Percentiles rank a stretch among this genome's conserved stretches.
phyloP scores from a whole-genome alignment of 108 stramenopile species.

The Discostella stelligeroides region DNA sequence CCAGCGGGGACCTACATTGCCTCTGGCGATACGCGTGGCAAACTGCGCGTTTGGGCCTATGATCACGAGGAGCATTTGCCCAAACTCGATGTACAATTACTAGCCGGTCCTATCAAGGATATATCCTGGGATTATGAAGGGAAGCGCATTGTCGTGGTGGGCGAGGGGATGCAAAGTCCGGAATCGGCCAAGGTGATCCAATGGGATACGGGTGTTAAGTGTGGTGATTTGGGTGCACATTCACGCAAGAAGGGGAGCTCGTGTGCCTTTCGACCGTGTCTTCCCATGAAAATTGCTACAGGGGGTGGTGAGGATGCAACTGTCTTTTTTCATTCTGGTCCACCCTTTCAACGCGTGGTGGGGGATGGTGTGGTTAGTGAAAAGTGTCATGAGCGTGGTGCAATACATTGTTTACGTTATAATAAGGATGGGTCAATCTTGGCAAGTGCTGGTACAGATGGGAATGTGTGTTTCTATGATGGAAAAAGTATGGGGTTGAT shows the following conservation, averaged over 20 bases:
- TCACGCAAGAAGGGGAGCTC: constrained; percentile 63
- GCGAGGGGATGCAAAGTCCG: constrained; percentile 38
- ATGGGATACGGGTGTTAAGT: constrained; percentile 58
- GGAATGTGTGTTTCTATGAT: constrained; percentile 79
- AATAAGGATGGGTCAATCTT: constrained; percentile 73
- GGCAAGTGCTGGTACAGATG: constrained; percentile 85
- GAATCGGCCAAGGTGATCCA: constrained; percentile 49
- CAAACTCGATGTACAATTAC: constrained; percentile 63
- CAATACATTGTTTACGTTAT: constrained; percentile 88
- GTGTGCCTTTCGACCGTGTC: constrained; percentile 76
- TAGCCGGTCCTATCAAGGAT: constrained; percentile 86
- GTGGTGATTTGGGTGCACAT: constrained; percentile 67
- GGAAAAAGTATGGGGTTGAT: constrained; percentile 68
- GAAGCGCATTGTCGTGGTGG: constrained; percentile 72
- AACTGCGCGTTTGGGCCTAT: constrained; percentile 90
- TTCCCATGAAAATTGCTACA: constrained; percentile 89
- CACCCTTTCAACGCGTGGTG: constrained; percentile 88
- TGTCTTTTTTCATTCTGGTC: constrained; percentile 88
- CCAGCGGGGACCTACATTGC: constrained; percentile 92
- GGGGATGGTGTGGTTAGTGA: constrained; percentile 60
- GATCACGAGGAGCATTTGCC: constrained; percentile 93
- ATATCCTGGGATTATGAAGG: constrained; percentile 95
- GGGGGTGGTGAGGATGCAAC: constrained; percentile 90
- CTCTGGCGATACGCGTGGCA: constrained; percentile 83
- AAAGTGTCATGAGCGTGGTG: constrained; percentile 63